These are phyloP conservation scores for Blastobotrys aristatus DNA, from an alignment of 1,139 yeast species.

Conservation along the genomic window DNA sequence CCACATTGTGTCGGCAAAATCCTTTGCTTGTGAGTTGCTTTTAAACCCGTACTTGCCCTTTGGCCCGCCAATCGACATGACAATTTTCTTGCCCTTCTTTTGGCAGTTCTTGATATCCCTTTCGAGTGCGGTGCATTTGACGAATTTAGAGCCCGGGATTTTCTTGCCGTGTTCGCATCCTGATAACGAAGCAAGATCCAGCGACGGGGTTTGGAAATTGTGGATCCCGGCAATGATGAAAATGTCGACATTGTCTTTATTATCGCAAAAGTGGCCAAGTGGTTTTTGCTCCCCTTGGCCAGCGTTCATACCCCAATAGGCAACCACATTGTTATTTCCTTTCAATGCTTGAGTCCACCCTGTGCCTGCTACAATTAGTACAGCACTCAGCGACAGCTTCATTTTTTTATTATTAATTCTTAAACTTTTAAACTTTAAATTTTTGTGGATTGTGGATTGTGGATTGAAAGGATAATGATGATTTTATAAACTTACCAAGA, in stretches of 20 bases:
- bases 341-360: background rate
- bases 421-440: no score
- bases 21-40: constrained; percentile 55
- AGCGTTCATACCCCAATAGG: constrained; percentile 89
- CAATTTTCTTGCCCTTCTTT: constrained; percentile 59
- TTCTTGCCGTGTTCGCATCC: constrained; percentile 38
- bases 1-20: constrained; percentile 76
- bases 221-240: constrained; percentile 65
- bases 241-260: constrained; percentile 61
- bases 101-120: constrained; percentile 76
- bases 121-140: constrained; percentile 56
- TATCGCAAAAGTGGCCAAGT: constrained; percentile 61
- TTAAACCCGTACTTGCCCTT: constrained; percentile 57
- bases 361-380: background rate
- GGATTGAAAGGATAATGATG: no score
- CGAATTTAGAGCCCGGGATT: constrained; percentile 62
- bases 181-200: constrained; percentile 57
- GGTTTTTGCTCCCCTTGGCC: constrained; percentile 59
- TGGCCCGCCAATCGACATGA: constrained; percentile 82
- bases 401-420: background rate
- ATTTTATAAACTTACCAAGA: no score
- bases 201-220: constrained; percentile 41
- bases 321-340: constrained; percentile 46
- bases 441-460: no score
- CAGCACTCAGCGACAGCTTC: constrained; percentile 6